phyloP scores from a whole-genome alignment of 805 yeast species.

The Lipomyces japonicus region DNA sequence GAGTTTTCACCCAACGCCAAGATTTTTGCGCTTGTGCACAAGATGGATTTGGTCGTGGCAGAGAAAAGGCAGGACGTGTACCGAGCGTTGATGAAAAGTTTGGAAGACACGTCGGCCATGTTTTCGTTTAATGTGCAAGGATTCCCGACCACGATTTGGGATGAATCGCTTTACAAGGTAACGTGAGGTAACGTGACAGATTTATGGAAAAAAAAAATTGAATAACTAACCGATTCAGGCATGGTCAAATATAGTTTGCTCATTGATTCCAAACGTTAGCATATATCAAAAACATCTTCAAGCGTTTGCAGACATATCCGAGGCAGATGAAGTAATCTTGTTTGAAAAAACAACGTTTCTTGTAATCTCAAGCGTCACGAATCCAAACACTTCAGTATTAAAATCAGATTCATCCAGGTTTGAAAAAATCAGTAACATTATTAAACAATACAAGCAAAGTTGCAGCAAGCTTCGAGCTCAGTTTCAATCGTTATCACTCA shows the following conservation, averaged over 20 bases:
- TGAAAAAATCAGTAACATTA: conserved; percentile 88
- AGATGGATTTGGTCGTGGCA: conserved; percentile 78
- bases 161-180: conserved; percentile 78
- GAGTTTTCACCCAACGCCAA: conserved; percentile 87
- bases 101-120: conserved; percentile 60
- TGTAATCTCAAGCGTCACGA: conserved; percentile 55
- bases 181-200: neutral
- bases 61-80: conserved; percentile 54
- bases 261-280: conserved; percentile 87
- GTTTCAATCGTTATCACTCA: conserved; percentile 69
- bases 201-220: neutral
- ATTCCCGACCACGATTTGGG: conserved; percentile 96
- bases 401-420: conserved; percentile 82
- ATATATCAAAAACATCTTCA: conserved; percentile 70
- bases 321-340: conserved; percentile 84
- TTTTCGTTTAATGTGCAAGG: conserved; percentile 46
- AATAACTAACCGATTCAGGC: conserved; percentile 43
- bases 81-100: conserved; percentile 74
- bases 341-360: conserved; percentile 92
- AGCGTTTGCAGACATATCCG: conserved; percentile 66
- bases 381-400: conserved; percentile 13
- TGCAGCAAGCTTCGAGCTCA: conserved; percentile 83
- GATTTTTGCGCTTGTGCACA: conserved; percentile 86
- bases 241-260: conserved; percentile 94
- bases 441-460: conserved; percentile 91